phyloP scores from a whole-genome alignment of 73 alveolate species.

The Paramecium pentaurelia region DNA sequence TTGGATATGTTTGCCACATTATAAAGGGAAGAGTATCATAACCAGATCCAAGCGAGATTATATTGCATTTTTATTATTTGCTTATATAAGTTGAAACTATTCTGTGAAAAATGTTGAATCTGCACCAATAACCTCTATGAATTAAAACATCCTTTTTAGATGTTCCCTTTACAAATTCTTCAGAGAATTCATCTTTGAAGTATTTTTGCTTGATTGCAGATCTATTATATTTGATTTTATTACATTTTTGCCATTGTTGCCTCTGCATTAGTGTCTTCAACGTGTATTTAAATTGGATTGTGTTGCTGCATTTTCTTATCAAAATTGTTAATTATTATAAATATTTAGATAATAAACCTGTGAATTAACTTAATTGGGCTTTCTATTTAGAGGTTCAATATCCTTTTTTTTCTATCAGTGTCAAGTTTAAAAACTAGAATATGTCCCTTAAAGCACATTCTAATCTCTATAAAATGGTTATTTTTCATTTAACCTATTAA shows the following conservation, averaged over 20 bases:
- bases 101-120: constrained; percentile 38
- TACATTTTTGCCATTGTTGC: constrained; percentile 54
- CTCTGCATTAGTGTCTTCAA: constrained; percentile 62
- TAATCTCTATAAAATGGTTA: too few relatives aligned
- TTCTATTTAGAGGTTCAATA: not conserved
- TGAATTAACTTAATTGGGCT: not conserved
- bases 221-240: not conserved
- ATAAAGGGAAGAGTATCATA: constrained; percentile 41
- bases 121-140: constrained; percentile 64
- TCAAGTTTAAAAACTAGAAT: too few relatives aligned
- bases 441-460: too few relatives aligned
- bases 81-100: not conserved
- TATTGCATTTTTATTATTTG: not conserved
- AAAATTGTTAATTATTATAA: not conserved
- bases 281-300: not conserved
- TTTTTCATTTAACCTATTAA: too few relatives aligned
- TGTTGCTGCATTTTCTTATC: not conserved
- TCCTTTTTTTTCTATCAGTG: not conserved
- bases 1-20: not conserved
- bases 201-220: constrained; percentile 37
- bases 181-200: constrained; percentile 49
- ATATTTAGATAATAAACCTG: not conserved
- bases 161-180: constrained; percentile 41
- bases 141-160: constrained; percentile 51
- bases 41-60: constrained; percentile 56